Percentiles rank a stretch among this genome's conserved stretches.
phyloP scores from a whole-genome alignment of 2,329 filamentous ascomycete genomes.

The Aspergillus niger region DNA sequence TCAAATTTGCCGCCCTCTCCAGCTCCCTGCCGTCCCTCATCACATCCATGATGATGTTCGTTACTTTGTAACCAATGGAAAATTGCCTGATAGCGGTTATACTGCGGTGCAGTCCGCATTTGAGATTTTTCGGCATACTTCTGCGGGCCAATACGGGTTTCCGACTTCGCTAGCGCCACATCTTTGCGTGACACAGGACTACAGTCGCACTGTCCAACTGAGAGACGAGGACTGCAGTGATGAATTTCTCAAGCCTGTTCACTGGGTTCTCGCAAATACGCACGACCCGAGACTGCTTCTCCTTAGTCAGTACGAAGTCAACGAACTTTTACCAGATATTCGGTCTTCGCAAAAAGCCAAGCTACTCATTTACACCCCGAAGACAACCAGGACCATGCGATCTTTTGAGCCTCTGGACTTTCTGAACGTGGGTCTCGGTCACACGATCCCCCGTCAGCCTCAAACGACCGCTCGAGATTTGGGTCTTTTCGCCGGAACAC shows the following conservation, averaged over 20 bases:
- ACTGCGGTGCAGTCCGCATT: slow-evolving; percentile 10
- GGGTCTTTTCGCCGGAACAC: slow-evolving; percentile 67
- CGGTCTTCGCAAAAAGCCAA: slow-evolving; percentile 33
- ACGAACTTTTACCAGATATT: slow-evolving; percentile 51
- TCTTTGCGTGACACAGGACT: slow-evolving; percentile 14
- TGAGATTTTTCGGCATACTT: slow-evolving; percentile 9
- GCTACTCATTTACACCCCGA: slow-evolving; percentile 56
- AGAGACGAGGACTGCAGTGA: slow-evolving; percentile 48
- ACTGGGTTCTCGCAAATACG: slow-evolving; percentile 55
- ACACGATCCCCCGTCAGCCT: background rate
- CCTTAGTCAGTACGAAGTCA: slow-evolving; percentile 63
- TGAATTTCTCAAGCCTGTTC: slow-evolving; percentile 54
- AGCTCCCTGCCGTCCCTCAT: slow-evolving; percentile 38
- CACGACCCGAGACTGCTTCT: slow-evolving; percentile 47
- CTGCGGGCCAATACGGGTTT: slow-evolving; percentile 6
- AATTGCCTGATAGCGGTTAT: background rate
- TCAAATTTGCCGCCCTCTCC: slow-evolving; percentile 55
- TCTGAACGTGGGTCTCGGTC: slow-evolving; percentile 35
- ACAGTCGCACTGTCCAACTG: slow-evolving; percentile 8
- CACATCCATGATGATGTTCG: slow-evolving; percentile 12
- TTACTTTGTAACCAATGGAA: slow-evolving; percentile 10
- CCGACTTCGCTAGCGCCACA: background rate
- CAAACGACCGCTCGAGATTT: slow-evolving; percentile 45
- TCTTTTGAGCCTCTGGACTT: slow-evolving; percentile 51
- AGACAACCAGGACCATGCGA: slow-evolving; percentile 39